Conservation (phyloP, 2,329 filamentous ascomycete species). For the Cucurbitaria berberidis region DNA sequence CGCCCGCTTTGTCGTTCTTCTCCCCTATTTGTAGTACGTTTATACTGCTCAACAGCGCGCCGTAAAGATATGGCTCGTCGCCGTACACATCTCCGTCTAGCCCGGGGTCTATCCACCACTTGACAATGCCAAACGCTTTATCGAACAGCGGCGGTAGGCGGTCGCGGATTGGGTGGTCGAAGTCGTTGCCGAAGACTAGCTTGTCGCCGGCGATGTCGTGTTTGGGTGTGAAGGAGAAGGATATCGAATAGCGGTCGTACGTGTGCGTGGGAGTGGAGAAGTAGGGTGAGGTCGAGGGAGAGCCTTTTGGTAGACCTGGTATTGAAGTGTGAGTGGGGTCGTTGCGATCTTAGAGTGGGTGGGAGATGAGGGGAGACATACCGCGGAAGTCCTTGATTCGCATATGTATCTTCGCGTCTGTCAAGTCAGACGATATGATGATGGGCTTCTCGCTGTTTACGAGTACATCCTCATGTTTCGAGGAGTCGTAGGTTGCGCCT, state of each 20-base stretch:
- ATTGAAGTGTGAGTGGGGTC: too few species aligned
- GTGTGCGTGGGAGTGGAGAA: conserved; percentile 74
- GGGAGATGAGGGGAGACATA: conserved; percentile 17
- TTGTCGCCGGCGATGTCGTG: conserved; percentile 69
- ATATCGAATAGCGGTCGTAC: conserved; percentile 83
- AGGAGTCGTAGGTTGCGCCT: conserved; percentile 74
- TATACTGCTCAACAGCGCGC: conserved; percentile 78
- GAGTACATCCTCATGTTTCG: conserved; percentile 73
- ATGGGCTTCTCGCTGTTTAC: conserved; percentile 74
- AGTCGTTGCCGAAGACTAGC: conserved; percentile 93
- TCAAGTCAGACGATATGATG: conserved; percentile 66
- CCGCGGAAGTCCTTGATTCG: conserved; percentile 70
- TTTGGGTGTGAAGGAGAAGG: conserved; percentile 79
- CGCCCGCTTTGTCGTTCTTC: conserved; percentile 39
- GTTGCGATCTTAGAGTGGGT: too few species aligned
- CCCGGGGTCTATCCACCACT: conserved; percentile 89
- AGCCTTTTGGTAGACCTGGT: conserved; percentile 74
- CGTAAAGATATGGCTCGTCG: conserved; percentile 85
- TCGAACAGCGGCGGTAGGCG: conserved; percentile 84
- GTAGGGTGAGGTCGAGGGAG: conserved; percentile 75
- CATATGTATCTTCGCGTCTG: conserved; percentile 73
- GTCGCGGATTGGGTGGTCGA: conserved; percentile 87
- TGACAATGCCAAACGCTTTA: conserved; percentile 82
- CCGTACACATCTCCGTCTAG: conserved; percentile 89
- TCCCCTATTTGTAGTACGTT: conserved; percentile 74